A percentile compares a stretch with the other conserved stretches of the same genome.
Conservation (phyloP, 768 basidiomycete genomes). For the Crepidotus variabilis region DNA sequence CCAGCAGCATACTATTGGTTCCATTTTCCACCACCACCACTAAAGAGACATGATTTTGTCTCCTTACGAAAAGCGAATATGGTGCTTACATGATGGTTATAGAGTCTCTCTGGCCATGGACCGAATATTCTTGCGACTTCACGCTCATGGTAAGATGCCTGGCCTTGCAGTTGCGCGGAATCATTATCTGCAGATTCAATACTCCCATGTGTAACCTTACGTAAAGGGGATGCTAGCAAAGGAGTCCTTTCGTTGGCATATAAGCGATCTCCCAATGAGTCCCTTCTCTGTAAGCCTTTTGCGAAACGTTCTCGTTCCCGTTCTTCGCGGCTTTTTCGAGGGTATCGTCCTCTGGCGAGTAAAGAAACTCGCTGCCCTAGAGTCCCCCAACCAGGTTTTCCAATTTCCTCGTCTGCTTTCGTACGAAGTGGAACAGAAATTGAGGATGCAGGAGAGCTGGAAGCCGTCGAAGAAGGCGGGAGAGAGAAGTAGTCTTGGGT, state of each 20-base stretch:
- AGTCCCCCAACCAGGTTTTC: constrained; percentile 55
- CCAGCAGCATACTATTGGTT: constrained; percentile 61
- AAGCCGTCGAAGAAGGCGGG: constrained; percentile 38
- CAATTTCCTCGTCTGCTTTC: constrained; percentile 40
- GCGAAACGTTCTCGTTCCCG: constrained; percentile 8
- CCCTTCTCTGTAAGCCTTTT: constrained; percentile 10
- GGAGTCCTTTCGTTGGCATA: constrained; percentile 20
- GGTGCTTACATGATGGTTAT: constrained; percentile 64
- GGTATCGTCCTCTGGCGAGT: constrained; percentile 25
- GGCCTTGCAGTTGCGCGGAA: constrained; percentile 11
- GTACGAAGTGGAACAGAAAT: constrained; percentile 78
- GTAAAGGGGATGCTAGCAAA: constrained; percentile 12
- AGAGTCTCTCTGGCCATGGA: constrained; percentile 59
- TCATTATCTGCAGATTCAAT: background rate
- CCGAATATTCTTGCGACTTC: constrained; percentile 58
- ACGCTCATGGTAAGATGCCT: background rate
- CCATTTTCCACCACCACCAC: constrained; percentile 87
- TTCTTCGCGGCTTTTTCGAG: constrained; percentile 11
- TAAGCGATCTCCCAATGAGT: constrained; percentile 2
- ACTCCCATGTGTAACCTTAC: constrained; percentile 12
- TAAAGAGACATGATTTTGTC: no score
- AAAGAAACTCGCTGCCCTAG: constrained; percentile 53
- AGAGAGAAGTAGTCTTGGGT: constrained; percentile 18
- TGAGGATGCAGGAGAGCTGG: constrained; percentile 72
- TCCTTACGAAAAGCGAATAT: background rate